Percentiles rank a stretch among this genome's conserved stretches.
These are phyloP conservation scores for Barbarea vulgaris DNA, from an alignment of 345 rosid species.

Conservation along the genomic window DNA sequence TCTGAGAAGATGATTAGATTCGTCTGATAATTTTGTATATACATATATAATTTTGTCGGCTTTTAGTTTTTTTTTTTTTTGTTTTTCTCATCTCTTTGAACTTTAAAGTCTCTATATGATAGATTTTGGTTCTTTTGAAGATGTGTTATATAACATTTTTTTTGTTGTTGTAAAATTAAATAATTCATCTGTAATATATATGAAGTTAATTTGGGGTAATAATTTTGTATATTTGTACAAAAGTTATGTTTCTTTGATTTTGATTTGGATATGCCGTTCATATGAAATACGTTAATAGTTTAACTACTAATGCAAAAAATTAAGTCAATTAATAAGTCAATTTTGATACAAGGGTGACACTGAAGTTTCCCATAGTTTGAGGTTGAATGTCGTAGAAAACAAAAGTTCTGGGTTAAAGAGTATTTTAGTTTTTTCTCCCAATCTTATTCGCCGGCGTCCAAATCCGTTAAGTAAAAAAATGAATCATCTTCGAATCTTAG, in stretches of 20 bases:
- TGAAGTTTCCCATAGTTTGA: background rate
- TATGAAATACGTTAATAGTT: background rate
- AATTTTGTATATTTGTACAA: background rate
- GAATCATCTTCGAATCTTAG: conserved; percentile 33
- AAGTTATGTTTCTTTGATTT: background rate
- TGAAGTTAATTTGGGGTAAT: background rate
- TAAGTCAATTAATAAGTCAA: background rate
- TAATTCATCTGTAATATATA: background rate
- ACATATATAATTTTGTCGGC: background rate
- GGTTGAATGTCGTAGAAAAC: background rate
- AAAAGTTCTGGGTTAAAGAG: background rate
- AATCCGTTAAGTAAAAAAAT: background rate
- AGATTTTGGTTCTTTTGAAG: background rate
- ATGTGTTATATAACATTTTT: background rate
- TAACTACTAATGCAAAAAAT: background rate
- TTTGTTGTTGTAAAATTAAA: background rate
- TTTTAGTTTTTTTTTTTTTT: background rate
- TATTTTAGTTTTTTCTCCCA: background rate
- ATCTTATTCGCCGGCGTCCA: background rate
- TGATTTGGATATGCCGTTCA: background rate
- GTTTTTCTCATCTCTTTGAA: background rate
- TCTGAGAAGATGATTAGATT: background rate
- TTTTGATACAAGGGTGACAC: background rate
- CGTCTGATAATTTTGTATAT: background rate
- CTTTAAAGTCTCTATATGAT: background rate